These are phyloP conservation scores for Chondrus crispus DNA, from an alignment of 23 red algal species.

Conservation along the genomic window DNA sequence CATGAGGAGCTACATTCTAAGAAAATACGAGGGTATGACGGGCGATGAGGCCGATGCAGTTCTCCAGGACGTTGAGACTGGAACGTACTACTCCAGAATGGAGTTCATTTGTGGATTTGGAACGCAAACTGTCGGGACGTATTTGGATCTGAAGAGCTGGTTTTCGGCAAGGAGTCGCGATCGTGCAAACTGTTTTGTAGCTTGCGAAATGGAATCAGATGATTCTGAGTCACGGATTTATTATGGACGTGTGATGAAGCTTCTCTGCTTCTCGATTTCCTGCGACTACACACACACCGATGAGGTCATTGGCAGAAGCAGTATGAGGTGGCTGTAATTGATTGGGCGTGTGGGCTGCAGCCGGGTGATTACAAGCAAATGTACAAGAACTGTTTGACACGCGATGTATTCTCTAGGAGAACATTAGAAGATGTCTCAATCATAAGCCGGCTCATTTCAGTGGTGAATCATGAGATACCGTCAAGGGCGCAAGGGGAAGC, in stretches of 20 bases:
- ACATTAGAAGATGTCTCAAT: not conserved
- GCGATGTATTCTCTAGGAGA: not conserved
- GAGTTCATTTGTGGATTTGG: not conserved
- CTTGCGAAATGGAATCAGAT: not conserved
- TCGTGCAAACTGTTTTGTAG: not conserved
- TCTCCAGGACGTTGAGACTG: not conserved
- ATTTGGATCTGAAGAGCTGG: not conserved
- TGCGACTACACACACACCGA: not conserved
- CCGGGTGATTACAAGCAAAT: not conserved
- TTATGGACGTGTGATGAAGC: not conserved
- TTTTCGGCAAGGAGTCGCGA: not conserved
- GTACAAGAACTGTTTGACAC: not conserved
- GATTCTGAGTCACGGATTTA: not conserved
- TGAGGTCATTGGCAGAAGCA: not conserved
- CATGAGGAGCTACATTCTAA: not conserved
- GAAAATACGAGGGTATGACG: not conserved
- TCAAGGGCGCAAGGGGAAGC: no score
- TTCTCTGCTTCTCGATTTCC: not conserved
- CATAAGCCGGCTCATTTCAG: not conserved
- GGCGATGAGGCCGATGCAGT: not conserved
- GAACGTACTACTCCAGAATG: not conserved
- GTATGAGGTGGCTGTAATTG: not conserved
- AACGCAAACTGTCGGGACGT: not conserved
- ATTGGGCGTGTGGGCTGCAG: not conserved
- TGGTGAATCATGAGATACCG: not conserved